Evolutionary conservation across 1,284 basidiomycete species (phyloP).

Genomic region (Naganishia sp.): DNA sequence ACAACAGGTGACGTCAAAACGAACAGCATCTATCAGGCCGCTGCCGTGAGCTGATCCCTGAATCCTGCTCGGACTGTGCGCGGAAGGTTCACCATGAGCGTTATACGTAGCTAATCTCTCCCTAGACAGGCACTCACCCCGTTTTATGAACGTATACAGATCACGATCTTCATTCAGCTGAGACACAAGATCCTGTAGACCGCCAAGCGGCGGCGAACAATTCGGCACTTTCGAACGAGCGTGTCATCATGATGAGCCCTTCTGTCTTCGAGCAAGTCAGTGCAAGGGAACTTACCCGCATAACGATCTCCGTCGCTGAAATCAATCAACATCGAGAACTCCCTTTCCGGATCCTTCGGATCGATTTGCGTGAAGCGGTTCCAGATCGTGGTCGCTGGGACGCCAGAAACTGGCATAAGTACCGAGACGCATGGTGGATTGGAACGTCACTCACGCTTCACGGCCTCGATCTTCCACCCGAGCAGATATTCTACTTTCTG

Average conservation of each 20-base stretch:
- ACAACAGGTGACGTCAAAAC: too few species aligned
- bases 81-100: background rate
- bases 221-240: constrained; percentile 42
- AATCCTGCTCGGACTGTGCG: background rate
- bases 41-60: background rate
- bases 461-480: constrained; percentile 70
- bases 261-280: background rate
- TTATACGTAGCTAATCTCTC: background rate
- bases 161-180: constrained; percentile 50
- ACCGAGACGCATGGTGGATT: background rate
- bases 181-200: constrained; percentile 43
- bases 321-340: constrained; percentile 76
- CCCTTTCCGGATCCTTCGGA: constrained; percentile 60
- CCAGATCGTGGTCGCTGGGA: constrained; percentile 21
- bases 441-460: constrained; percentile 58
- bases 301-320: constrained; percentile 62
- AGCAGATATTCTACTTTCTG: constrained; percentile 62
- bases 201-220: constrained; percentile 47
- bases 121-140: constrained; percentile 37
- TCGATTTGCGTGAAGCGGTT: constrained; percentile 65
- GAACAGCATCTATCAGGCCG: background rate
- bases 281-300: constrained; percentile 60
- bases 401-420: background rate
- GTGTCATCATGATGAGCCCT: background rate
- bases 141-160: constrained; percentile 49